These are phyloP conservation scores for Eragrostis curvula DNA, from an alignment of 176 grass and related monocot species.

Conservation along the genomic window DNA sequence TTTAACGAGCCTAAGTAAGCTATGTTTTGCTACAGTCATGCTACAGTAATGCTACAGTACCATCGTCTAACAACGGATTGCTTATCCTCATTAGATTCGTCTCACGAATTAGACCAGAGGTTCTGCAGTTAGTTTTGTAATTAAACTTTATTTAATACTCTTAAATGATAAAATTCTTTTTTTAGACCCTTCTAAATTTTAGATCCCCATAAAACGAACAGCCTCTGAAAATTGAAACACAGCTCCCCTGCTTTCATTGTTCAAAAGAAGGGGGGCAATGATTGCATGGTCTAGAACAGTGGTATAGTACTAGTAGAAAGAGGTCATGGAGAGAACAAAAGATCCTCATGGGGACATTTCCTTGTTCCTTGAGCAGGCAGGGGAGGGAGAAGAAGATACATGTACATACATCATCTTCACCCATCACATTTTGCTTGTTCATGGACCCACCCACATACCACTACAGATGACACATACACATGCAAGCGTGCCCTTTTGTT, in stretches of 20 bases:
- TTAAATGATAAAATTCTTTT: too few relatives aligned
- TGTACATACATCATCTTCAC: slow-evolving; percentile 43
- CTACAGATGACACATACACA: slow-evolving; percentile 42
- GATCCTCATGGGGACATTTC: slow-evolving; percentile 39
- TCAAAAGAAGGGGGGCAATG: background rate
- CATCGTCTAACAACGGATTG: too few relatives aligned
- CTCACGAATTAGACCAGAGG: too few relatives aligned
- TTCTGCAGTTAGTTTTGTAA: too few relatives aligned
- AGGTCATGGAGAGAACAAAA: background rate
- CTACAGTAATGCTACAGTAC: too few relatives aligned
- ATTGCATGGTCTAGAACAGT: slow-evolving; percentile 26
- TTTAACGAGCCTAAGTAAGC: too few relatives aligned
- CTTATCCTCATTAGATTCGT: too few relatives aligned
- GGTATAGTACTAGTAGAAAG: background rate
- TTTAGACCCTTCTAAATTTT: too few relatives aligned
- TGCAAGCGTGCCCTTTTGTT: slow-evolving; percentile 46
- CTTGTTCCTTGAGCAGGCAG: slow-evolving; percentile 41
- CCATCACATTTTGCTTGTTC: slow-evolving; percentile 34
- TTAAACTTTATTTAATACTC: too few relatives aligned
- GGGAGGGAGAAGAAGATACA: slow-evolving; percentile 21
- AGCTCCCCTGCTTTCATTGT: background rate
- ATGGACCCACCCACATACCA: slow-evolving; percentile 48
- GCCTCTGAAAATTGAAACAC: slow-evolving; percentile 17
- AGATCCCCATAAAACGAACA: too few relatives aligned
- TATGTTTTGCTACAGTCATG: too few relatives aligned